These are phyloP conservation scores for Vigna unguiculata DNA, from an alignment of 306 rosid genomes.

Conservation along the genomic window DNA sequence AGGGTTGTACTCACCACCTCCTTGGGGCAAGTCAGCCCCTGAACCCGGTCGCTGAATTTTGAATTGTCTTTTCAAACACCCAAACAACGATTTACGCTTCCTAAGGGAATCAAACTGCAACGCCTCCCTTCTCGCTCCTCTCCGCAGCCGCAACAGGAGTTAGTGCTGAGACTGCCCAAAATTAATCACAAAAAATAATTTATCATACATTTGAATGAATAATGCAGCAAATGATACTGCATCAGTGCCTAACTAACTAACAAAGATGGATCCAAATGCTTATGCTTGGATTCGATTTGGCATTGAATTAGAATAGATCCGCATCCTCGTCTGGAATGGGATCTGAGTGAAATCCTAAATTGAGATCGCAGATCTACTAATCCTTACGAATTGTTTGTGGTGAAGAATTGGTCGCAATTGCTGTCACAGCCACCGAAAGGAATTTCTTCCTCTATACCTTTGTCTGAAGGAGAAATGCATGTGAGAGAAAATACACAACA, in stretches of 20 bases:
- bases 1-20: constrained; percentile 76
- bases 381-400: constrained; percentile 32
- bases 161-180: neutral
- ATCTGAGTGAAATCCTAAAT: constrained; percentile 10
- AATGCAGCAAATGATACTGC: neutral
- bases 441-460: constrained; percentile 8
- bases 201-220: neutral
- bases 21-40: constrained; percentile 99
- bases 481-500: neutral
- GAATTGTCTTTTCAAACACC: constrained; percentile 48
- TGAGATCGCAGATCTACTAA: constrained; percentile 46
- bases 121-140: constrained; percentile 22
- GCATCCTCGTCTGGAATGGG: neutral
- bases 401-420: constrained; percentile 34
- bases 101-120: constrained; percentile 23
- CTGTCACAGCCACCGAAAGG: constrained; percentile 15
- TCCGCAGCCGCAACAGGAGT: neutral
- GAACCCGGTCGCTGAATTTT: constrained; percentile 95
- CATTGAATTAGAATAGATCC: neutral
- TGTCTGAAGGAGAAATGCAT: neutral
- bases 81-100: constrained; percentile 23
- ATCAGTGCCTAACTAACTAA: neutral
- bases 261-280: neutral
- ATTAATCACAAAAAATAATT: neutral
- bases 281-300: neutral